These are phyloP conservation scores for Vicia faba DNA, from an alignment of 306 rosid species.

Conservation along the genomic window DNA sequence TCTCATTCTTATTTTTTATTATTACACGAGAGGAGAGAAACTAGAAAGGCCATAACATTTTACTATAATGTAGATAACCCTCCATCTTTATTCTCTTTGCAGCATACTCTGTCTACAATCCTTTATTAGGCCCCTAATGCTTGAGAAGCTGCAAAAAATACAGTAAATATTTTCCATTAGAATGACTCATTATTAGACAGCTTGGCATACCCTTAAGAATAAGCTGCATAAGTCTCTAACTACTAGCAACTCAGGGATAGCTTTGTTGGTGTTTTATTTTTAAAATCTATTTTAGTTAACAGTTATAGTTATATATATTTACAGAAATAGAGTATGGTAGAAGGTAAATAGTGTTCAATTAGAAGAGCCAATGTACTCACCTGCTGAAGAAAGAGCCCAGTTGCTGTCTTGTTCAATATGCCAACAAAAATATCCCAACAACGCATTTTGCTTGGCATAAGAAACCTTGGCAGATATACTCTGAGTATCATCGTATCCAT, in stretches of 20 bases:
- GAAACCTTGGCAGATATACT: constrained; percentile 37
- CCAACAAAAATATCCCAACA: constrained; percentile 47
- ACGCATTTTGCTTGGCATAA: constrained; percentile 41
- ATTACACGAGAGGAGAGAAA: neutral
- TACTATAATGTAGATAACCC: constrained; percentile 17
- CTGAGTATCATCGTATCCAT: constrained; percentile 52
- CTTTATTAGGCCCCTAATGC: constrained; percentile 7
- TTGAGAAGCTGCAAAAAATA: constrained; percentile 32
- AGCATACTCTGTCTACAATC: neutral
- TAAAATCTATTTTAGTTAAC: neutral
- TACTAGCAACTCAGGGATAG: neutral
- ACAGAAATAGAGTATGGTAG: neutral
- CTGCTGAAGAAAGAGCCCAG: constrained; percentile 53
- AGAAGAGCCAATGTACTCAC: constrained; percentile 8
- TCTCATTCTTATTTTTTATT: neutral
- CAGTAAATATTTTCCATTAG: neutral
- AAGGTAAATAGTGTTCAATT: neutral
- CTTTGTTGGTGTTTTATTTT: neutral
- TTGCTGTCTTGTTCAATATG: constrained; percentile 41
- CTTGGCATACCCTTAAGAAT: neutral
- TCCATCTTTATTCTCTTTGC: constrained; percentile 7
- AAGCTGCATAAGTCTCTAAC: neutral
- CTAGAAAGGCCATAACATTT: neutral
- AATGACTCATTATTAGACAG: neutral
- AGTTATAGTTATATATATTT: constrained; percentile 3